phyloP scores from a whole-genome alignment of 2,329 filamentous ascomycete species.

The Phialophora verrucosa region DNA sequence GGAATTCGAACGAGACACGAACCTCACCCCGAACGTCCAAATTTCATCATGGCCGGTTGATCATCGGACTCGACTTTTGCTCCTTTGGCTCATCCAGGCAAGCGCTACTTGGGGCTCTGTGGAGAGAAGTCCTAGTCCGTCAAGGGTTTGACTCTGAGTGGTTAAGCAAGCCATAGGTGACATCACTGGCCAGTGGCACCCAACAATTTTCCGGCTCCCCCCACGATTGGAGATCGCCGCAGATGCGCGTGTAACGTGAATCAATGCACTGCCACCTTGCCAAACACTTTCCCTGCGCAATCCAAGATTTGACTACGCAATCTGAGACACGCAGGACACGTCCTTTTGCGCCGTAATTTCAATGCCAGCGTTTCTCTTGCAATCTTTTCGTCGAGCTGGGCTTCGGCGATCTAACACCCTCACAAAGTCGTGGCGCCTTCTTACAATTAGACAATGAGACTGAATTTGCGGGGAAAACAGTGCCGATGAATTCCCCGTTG shows the following conservation, averaged over 20 bases:
- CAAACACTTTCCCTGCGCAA: neutral
- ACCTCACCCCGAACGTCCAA: neutral
- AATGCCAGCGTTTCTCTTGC: neutral
- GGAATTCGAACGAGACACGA: no score
- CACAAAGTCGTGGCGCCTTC: neutral
- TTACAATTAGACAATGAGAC: slow-evolving; percentile 2
- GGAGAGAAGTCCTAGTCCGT: neutral
- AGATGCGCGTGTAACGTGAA: neutral
- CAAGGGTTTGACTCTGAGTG: neutral
- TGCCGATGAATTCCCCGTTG: slow-evolving; percentile 18
- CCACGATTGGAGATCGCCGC: neutral
- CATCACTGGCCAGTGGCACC: neutral
- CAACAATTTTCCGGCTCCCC: no score
- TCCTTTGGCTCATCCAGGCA: neutral
- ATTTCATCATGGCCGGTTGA: neutral
- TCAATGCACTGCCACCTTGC: slow-evolving; percentile 1
- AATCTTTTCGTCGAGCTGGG: neutral
- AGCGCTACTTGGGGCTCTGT: neutral
- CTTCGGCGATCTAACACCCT: neutral
- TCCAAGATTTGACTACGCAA: slow-evolving; percentile 10
- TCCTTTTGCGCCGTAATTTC: neutral
- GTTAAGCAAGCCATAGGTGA: neutral
- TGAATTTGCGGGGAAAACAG: slow-evolving; percentile 3
- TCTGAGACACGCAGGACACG: slow-evolving; percentile 25
- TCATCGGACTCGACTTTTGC: neutral